Conservation (phyloP, 768 basidiomycete species). For the Tulasnella sp. region DNA sequence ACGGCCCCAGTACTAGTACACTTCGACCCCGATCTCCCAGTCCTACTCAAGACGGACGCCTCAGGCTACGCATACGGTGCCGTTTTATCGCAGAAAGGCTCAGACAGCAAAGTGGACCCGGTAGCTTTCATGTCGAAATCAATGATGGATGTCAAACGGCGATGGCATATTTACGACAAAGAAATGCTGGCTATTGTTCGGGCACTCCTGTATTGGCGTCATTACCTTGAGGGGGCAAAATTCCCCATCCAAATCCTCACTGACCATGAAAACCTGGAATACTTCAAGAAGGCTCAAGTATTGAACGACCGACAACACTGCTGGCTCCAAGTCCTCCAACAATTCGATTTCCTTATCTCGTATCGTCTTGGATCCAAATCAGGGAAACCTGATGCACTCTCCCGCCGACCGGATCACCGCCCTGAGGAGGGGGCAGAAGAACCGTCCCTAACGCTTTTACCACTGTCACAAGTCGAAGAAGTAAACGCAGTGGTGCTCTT, state of each 20-base stretch:
- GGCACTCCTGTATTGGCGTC: constrained; percentile 14
- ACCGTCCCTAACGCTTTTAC: background rate
- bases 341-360: constrained; percentile 23
- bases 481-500: background rate
- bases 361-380: constrained; percentile 10
- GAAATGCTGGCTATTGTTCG: constrained; percentile 28
- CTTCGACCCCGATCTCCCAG: constrained; percentile 1
- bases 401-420: background rate
- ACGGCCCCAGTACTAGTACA: constrained; percentile 22
- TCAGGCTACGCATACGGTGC: constrained; percentile 21
- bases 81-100: constrained; percentile 17
- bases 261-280: constrained; percentile 25
- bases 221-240: constrained; percentile 19
- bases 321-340: constrained; percentile 23
- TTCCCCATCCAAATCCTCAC: constrained; percentile 9
- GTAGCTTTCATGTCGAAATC: constrained; percentile 11
- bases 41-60: constrained; percentile 18
- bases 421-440: constrained; percentile 12
- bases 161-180: constrained; percentile 29
- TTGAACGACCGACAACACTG: constrained; percentile 24
- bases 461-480: background rate
- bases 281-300: constrained; percentile 20
- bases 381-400: constrained; percentile 4
- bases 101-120: constrained; percentile 4
- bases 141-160: constrained; percentile 13